Percentiles rank a stretch among this genome's conserved stretches.
phyloP scores from a whole-genome alignment of 805 yeast species.

The Candida krabiensis region DNA sequence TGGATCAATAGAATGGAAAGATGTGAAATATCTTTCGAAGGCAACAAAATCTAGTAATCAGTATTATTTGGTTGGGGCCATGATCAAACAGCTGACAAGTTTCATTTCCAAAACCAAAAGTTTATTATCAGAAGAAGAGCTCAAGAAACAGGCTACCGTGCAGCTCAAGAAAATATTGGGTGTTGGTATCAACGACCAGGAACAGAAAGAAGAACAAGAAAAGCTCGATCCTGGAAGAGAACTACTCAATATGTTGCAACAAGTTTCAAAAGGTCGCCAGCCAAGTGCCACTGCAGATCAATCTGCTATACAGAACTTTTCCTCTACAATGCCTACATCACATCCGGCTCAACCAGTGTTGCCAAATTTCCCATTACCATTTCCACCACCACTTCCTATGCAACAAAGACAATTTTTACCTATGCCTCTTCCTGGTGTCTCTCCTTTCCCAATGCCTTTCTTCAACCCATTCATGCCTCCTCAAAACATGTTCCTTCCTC shows the following conservation, averaged over 20 bases:
- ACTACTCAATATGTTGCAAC: constrained; percentile 59
- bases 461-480: constrained; percentile 27
- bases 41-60: constrained; percentile 31
- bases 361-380: constrained; percentile 9
- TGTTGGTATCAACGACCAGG: constrained; percentile 39
- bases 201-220: constrained; percentile 21
- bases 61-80: constrained; percentile 47
- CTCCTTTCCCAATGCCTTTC: constrained; percentile 26
- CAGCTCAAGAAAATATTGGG: constrained; percentile 67
- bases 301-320: constrained; percentile 2
- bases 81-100: constrained; percentile 49
- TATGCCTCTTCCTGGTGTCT: constrained; percentile 14
- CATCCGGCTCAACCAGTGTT: constrained; percentile 8
- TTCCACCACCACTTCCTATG: constrained; percentile 10
- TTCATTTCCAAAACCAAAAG: constrained; percentile 59
- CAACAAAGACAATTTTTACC: constrained; percentile 18
- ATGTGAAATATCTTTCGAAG: constrained; percentile 45
- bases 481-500: constrained; percentile 15
- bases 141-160: constrained; percentile 62
- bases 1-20: constrained; percentile 76
- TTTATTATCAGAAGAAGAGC: constrained; percentile 51
- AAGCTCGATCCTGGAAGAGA: constrained; percentile 74
- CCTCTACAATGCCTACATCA: constrained; percentile 6
- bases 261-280: constrained; percentile 38
- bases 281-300: constrained; percentile 11